Evolutionary conservation across 1,284 basidiomycete genomes (phyloP), one percentile per base, ranked within the genome.

Genomic region (Veloporphyrellus conicus): DNA sequence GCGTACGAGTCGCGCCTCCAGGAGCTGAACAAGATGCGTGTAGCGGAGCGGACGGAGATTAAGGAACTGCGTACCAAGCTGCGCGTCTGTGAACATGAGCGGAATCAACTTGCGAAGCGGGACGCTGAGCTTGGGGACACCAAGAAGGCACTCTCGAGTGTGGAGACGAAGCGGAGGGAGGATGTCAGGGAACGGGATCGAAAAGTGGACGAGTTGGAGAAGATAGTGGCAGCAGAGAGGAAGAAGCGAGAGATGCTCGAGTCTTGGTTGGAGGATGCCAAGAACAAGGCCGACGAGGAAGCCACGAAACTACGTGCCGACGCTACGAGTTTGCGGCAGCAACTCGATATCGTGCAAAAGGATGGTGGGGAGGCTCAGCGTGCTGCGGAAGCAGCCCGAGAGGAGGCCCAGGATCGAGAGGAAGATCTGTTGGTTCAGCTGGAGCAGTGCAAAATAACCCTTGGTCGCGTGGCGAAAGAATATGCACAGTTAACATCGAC

Each of bases 1-100:
- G 48, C 68, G 3, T 71, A 81, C 36, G 82, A 85, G 25, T 54
- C 61, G 12, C 74, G 77, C 27, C 52, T 82, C 1, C 78, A 80
- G 39, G 85, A 85, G 39, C 64, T 81, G 45, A 84, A 77, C 63
- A 80, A 76, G 54, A 50, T 65, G 10, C 64, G 68, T n/a, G 50
- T 64, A 2, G 51, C 68, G 0, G 81, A 83, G 45, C 78, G 84
- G 56, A 63, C 68, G 0, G 84, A 87, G 60, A 62, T 84, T 54
- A 84, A 79, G 57, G 81, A 81, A 18, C 64, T 85, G 2, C 74
- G 77, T 10, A 57, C 70, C 35, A 86, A 82, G 60, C 66, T 86
- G 18, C 75, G 79, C n/a, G 58, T 69, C 41, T 69, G 76, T 6
- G 85, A 87, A 54, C 73, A 81, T 52, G 82, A 84, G 49, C 74